These are phyloP conservation scores for Sporisorium iseilematis-ciliati DNA, from an alignment of 1,284 basidiomycete genomes.

Conservation along the genomic window DNA sequence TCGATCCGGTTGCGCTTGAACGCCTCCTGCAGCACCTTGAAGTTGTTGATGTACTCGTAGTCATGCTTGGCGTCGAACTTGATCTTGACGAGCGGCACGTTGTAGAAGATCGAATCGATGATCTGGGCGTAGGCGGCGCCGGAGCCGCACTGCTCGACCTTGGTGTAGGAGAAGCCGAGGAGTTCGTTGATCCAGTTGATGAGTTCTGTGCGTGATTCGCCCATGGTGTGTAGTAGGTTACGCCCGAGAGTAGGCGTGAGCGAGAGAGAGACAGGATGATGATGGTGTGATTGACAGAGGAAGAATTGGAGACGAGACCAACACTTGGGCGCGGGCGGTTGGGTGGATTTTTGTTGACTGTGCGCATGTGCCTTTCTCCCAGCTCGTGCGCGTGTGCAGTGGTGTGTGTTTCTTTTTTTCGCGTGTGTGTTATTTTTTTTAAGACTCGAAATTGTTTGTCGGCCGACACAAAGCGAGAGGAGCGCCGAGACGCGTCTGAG, in stretches of 20 bases:
- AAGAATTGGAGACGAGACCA: neutral
- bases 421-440: conserved; percentile 7
- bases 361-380: no score
- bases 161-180: conserved; percentile 88
- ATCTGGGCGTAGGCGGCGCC: conserved; percentile 73
- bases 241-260: no score
- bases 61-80: conserved; percentile 76
- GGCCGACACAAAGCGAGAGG: conserved; percentile 16
- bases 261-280: neutral
- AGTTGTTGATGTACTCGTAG: conserved; percentile 95
- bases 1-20: conserved; percentile 80
- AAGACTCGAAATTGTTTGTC: neutral
- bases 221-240: conserved; percentile 38
- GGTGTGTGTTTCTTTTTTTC: neutral
- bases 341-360: no score
- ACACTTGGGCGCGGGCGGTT: no score
- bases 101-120: conserved; percentile 87
- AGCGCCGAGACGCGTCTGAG: conserved; percentile 7
- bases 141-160: conserved; percentile 82
- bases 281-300: neutral
- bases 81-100: conserved; percentile 65
- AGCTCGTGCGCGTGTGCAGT: no score
- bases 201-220: conserved; percentile 80
- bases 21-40: conserved; percentile 84
- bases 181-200: conserved; percentile 94